Base-by-base conservation (phyloP, 495 filamentous ascomycete genomes). In the Clavariopsis aquatica region DNA sequence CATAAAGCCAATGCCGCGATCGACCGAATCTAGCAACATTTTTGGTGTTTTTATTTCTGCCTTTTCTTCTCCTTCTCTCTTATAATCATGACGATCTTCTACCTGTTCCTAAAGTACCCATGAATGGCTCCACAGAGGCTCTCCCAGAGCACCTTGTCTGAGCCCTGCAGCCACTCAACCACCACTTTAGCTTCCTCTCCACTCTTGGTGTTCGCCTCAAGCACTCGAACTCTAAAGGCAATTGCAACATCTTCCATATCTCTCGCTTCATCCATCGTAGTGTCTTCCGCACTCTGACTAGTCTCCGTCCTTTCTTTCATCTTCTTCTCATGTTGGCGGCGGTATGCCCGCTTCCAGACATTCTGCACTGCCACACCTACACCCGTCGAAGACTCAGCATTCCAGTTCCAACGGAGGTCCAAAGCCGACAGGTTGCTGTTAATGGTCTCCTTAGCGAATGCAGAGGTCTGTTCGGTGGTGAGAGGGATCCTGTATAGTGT, bases 71-170 rank as follows among this genome's bases (percentile, higher is more conserved):
- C n/a, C n/a, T n/a, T n/a, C n/a, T n/a, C n/a, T n/a, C n/a, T n/a
- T n/a, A n/a, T n/a, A n/a, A n/a, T n/a, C n/a, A n/a, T n/a, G n/a
- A n/a, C n/a, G n/a, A n/a, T n/a, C n/a, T n/a, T 17, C 47, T 49
- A 49, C 47, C 47, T 27, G 54, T 62, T 27, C 13, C 36, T 23
- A 49, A 38, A 57, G 54, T 38, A 36, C n/a, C 46, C 45, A 56
- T 65, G 62, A 1, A 96, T 53, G 82, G 92, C 89, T 0, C 91
- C 93, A 60, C 86, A 89, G 63, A 98, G 89, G 71, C 92, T 96
- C 76, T 96, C 91, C 74, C 95, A 97, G 2, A 96, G 65, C 6
- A 87, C 83, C 4, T 80, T 76, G 57, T 98, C 90, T 8, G 75
- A 78, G 6, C 93, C 93, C 65, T 87, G 86, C 9, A 89, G 73